Evolutionary conservation across 1,284 basidiomycete genomes (phyloP).

Genomic region (Melampsora americana): DNA sequence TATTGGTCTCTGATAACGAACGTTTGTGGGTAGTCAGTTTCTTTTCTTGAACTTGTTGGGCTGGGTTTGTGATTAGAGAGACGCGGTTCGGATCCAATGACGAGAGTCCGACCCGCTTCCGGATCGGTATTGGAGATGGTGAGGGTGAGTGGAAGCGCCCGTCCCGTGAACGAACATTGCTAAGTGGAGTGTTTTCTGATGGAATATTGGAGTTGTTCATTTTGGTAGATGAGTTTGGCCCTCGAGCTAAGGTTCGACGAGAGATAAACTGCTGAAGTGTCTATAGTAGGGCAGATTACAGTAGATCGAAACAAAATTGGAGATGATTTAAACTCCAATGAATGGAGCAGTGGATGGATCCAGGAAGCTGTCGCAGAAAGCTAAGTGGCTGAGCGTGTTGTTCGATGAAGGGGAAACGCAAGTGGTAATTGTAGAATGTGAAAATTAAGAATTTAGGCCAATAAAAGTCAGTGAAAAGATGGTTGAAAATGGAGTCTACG

Average conservation of each 20-base stretch:
- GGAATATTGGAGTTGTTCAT: neutral
- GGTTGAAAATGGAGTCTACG: neutral
- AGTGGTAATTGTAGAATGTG: neutral
- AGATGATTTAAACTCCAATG: neutral
- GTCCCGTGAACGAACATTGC: neutral
- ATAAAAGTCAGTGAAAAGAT: neutral
- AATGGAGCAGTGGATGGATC: neutral
- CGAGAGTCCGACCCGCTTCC: neutral
- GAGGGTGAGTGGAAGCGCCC: too few relatives aligned
- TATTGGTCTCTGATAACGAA: neutral
- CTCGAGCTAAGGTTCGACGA: neutral
- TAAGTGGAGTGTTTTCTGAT: neutral
- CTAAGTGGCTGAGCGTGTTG: neutral
- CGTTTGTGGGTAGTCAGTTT: neutral
- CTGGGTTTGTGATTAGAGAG: neutral
- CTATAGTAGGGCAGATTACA: neutral
- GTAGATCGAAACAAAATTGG: neutral
- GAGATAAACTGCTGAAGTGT: neutral
- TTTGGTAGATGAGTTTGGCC: neutral
- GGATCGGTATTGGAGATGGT: neutral
- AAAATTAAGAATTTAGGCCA: neutral
- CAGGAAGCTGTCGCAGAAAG: neutral
- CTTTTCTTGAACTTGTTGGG: neutral
- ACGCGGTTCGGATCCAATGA: neutral
- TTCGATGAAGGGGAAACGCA: neutral